Evolutionary conservation across 2,329 filamentous ascomycete genomes (phyloP), one percentile per base, ranked within the genome.

Genomic region (Grosmannia serpens): DNA sequence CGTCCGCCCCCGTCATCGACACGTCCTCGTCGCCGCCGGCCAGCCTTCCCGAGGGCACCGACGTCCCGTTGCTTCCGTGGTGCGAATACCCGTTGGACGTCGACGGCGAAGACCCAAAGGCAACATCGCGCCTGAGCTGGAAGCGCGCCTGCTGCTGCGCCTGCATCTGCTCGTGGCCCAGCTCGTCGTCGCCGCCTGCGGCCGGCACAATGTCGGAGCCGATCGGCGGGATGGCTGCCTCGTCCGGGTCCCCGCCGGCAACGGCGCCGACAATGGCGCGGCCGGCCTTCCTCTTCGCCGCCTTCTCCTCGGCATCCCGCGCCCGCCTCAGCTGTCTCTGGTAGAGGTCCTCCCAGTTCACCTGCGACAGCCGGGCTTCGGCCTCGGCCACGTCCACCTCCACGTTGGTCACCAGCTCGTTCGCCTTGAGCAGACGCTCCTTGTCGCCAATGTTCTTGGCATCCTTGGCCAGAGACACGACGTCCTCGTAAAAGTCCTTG

Each of bases 381-480:
- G 96, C 85, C 53, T 82, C 83, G 69, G 84, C 84, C 62, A 97
- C 87, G 71, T 97, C 92, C 38, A 97, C 92, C 69, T 96, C 91
- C 2, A 96, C 92, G 67, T 97, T 97, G 26, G 90, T 85, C 41
- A 91, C 76, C 65, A 99, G 84, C 73, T 99, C 94, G 60, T 95
- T 95, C 1, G 90, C 91, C 70, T 91, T 94, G 57, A 96, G 75
- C 2, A 86, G 84, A 47, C 90, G 81, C 62, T 95, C 88, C 65
- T 86, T 84, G 66, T 97, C 92, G n/a, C 87, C 89, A 59, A 85
- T 81, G 13, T 84, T 85, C 68, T 85, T 88, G 13, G 91, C 86
- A 72, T 99, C 94, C 69, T 89, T 92, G 26, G 87, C 86, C 6
- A 99, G 75, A 41, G 86, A 83, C 69, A 87, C 89, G 66, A 97